Base-by-base conservation (phyloP, 78 protist species). In the Cavenderia fasciculata region DNA sequence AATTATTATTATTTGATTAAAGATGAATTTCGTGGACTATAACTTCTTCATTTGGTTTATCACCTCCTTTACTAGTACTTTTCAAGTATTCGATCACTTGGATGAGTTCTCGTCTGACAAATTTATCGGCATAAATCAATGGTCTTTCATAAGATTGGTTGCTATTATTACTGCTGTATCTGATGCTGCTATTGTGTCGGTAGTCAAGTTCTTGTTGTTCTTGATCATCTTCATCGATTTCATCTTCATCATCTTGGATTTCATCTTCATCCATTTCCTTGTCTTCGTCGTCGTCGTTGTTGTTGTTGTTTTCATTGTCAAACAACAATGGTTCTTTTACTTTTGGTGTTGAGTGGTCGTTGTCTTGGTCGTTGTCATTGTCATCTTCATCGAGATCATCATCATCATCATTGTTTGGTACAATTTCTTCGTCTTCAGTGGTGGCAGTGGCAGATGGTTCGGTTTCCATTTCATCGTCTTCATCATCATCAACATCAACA, bases 21-120 rank as follows among this genome's bases (percentile, higher is more conserved):
- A 77, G 31, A 47, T 59, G n/a, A 36, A 77, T 77, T 63, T 77
- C 87, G 36, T 77, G 87, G 7, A 77, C 87, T 40, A 21, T 43
- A 21, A 77, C 74, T 59, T 77, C 87, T 49, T 77, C 87, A 7
- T 49, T 62, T 4, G 38, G 66, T 21, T 31, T 59, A 12, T 44
- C 69, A 27, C 44, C 44, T 44, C 44, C 75, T 44, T 69, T 77
- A 27, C 62, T 74, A 38, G 56, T 49, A 23, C 62, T 77, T 34
- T 77, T 77, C 54, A 77, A 27, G n/a, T 59, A 49, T 8, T 66
- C 54, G 54, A 77, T 46, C 21, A 77, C 31, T 47, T 59, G 65
- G 16, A 77, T 63, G 33, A 77, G 62, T 52, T 77, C 87, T 40
- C 27, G 59, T 77, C 87, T 40, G 1, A 77, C 16, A n/a, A 69